These are phyloP conservation scores for Naegleria lovaniensis DNA, from an alignment of 208 protist species.

Conservation along the genomic window DNA sequence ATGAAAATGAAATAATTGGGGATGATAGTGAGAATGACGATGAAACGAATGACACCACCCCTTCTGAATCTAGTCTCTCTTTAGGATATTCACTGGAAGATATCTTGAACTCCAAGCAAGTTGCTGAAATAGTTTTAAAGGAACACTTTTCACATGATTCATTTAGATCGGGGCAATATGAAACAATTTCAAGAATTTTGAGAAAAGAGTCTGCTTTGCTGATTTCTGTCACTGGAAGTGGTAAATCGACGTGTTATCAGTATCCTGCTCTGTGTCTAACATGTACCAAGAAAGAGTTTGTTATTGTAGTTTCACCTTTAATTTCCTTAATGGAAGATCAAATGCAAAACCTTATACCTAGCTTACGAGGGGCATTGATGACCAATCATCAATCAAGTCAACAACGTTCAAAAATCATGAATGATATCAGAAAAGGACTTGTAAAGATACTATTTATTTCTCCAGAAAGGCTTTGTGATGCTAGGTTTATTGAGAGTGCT, in stretches of 20 bases:
- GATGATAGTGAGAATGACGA: not conserved
- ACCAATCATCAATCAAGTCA: slow-evolving; percentile 12
- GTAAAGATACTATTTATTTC: slow-evolving; percentile 52
- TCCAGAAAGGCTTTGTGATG: slow-evolving; percentile 47
- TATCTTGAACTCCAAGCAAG: not conserved
- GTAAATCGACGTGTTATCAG: slow-evolving; percentile 61
- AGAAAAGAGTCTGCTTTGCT: slow-evolving; percentile 39
- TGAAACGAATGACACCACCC: not conserved
- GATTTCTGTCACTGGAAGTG: slow-evolving; percentile 49
- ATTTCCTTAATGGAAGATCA: slow-evolving; percentile 65
- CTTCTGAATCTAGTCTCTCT: not conserved
- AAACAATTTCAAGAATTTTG: slow-evolving; percentile 46
- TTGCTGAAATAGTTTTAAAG: slow-evolving; percentile 14
- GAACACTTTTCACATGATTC: slow-evolving; percentile 35
- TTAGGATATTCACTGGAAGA: not conserved
- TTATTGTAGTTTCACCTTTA: slow-evolving; percentile 60
- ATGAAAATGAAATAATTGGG: not conserved
- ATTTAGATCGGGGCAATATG: slow-evolving; percentile 49
- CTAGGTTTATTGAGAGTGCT: slow-evolving; percentile 38
- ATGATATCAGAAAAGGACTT: slow-evolving; percentile 14
- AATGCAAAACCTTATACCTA: slow-evolving; percentile 40
- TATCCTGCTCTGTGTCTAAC: slow-evolving; percentile 42
- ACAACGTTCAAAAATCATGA: slow-evolving; percentile 5
- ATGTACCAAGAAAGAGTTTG: slow-evolving; percentile 22
- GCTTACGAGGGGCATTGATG: slow-evolving; percentile 38